These are phyloP conservation scores for Xylaria polymorpha DNA, from an alignment of 2,329 filamentous ascomycete species.

Conservation along the genomic window DNA sequence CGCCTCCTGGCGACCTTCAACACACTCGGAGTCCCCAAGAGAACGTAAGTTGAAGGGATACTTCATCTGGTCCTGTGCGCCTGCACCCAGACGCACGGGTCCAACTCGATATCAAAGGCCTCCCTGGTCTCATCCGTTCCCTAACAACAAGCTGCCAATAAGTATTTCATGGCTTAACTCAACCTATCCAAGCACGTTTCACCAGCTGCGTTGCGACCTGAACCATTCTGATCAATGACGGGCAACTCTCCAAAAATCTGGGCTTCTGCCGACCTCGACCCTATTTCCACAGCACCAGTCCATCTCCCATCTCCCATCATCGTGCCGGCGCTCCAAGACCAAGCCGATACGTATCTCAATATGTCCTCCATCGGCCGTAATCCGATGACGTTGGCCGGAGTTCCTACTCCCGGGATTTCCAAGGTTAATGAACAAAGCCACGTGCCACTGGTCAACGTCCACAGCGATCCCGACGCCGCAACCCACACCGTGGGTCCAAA, in stretches of 20 bases:
- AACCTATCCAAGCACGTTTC: not conserved
- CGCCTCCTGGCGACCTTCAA: not conserved
- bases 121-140: not conserved
- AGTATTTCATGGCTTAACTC: not conserved
- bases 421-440: conserved; percentile 24
- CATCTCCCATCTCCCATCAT: conserved; percentile 60
- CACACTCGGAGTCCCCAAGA: not conserved
- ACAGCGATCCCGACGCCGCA: conserved; percentile 13
- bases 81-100: not conserved
- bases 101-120: not conserved
- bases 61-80: not conserved
- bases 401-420: conserved; percentile 12
- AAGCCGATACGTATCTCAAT: conserved; percentile 62
- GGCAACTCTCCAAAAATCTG: conserved; percentile 60
- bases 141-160: not conserved
- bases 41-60: not conserved
- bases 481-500: conserved; percentile 3
- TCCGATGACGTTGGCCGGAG: conserved; percentile 41
- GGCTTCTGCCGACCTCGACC: conserved; percentile 65
- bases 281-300: conserved; percentile 62
- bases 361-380: conserved; percentile 51
- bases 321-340: conserved; percentile 64
- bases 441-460: conserved; percentile 12
- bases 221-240: conserved; percentile 55
- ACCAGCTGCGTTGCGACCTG: not conserved